Conservation (phyloP, 306 rosid species). For the Vigna angularis region DNA sequence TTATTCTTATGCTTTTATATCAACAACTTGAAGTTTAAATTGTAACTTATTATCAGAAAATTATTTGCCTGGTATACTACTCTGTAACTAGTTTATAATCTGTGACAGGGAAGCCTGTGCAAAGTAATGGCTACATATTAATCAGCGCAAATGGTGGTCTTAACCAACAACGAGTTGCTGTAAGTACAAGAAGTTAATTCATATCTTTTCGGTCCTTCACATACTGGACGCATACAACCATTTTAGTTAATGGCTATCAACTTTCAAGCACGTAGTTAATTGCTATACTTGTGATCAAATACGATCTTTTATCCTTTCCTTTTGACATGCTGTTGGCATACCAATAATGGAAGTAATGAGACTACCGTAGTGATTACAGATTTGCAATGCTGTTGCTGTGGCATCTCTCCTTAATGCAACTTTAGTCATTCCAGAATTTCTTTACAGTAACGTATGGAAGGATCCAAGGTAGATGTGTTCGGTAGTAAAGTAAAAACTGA, state of each 20-base stretch:
- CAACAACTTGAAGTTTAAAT: constrained; percentile 2
- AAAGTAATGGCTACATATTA: constrained; percentile 80
- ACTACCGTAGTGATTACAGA: constrained; percentile 63
- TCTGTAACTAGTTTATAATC: constrained; percentile 30
- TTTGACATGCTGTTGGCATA: constrained; percentile 37
- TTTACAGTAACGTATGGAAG: constrained; percentile 97
- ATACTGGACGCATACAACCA: background rate
- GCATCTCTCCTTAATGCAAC: constrained; percentile 94
- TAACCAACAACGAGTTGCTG: constrained; percentile 98
- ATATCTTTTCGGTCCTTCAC: constrained; percentile 19
- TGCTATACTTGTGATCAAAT: background rate
- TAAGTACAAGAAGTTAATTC: constrained; percentile 53
- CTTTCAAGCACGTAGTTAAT: background rate
- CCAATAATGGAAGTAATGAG: constrained; percentile 52
- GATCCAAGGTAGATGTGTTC: constrained; percentile 80
- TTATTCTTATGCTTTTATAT: constrained; percentile 18
- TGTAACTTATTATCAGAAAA: background rate
- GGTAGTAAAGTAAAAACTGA: background rate
- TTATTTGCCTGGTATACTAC: background rate
- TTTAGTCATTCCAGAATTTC: constrained; percentile 79
- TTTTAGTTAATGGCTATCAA: background rate
- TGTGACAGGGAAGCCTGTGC: constrained; percentile 60
- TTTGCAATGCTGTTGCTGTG: constrained; percentile 93
- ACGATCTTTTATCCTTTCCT: constrained; percentile 4
- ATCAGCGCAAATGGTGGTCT: constrained; percentile 99